A percentile compares a stretch with the other conserved stretches of the same genome.
phyloP scores from a whole-genome alignment of 306 rosid genomes.

The Calophaca sinica region DNA sequence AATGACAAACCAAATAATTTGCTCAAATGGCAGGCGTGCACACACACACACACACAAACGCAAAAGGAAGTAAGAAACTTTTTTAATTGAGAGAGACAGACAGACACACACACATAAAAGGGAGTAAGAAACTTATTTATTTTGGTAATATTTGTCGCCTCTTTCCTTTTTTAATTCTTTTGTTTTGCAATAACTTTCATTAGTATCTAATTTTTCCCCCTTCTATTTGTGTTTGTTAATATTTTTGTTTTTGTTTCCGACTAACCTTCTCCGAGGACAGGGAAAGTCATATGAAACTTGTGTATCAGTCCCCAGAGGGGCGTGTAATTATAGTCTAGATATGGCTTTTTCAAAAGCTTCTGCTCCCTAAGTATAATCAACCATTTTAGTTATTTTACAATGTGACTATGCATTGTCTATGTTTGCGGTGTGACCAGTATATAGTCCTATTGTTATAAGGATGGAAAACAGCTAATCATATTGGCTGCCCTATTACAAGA shows the following conservation, averaged over 20 bases:
- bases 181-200: constrained; percentile 1
- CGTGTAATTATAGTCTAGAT: too few relatives aligned
- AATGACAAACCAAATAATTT: not conserved
- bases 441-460: too few relatives aligned
- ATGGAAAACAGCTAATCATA: too few relatives aligned
- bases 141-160: constrained; percentile 5
- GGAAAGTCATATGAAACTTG: too few relatives aligned
- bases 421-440: too few relatives aligned
- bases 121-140: not conserved
- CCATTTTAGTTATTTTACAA: too few relatives aligned
- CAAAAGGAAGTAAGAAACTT: not conserved
- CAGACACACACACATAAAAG: not conserved
- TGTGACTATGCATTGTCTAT: too few relatives aligned
- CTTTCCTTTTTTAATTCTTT: too few relatives aligned
- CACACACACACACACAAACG: not conserved
- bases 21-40: not conserved
- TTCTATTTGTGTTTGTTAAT: not conserved
- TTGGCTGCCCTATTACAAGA: not conserved
- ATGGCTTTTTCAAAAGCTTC: too few relatives aligned
- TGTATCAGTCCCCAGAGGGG: too few relatives aligned
- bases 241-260: constrained; percentile 3
- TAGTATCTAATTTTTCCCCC: not conserved
- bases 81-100: constrained; percentile 12
- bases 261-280: not conserved
- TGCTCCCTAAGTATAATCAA: too few relatives aligned